Percentiles rank a stretch among this genome's conserved stretches.
phyloP scores from a whole-genome alignment of 2,329 filamentous ascomycete species.

The Huntiella moniliformis region DNA sequence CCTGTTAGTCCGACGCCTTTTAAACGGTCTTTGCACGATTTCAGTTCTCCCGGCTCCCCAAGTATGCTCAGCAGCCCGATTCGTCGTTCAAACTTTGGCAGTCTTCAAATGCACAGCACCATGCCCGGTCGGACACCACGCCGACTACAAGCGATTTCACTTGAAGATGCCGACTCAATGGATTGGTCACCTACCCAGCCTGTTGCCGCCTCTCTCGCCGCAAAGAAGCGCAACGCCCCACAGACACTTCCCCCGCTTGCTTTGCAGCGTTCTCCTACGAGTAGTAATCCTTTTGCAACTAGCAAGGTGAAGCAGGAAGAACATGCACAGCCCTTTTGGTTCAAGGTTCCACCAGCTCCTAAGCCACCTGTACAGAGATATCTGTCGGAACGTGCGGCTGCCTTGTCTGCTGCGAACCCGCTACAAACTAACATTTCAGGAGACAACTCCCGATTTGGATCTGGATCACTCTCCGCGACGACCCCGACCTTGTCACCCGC shows the following conservation, averaged over 20 bases:
- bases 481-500: not conserved
- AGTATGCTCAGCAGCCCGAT: slow-evolving; percentile 1
- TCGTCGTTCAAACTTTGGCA: slow-evolving; percentile 1
- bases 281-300: slow-evolving; percentile 8
- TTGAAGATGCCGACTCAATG: slow-evolving; percentile 39
- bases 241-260: slow-evolving; percentile 16
- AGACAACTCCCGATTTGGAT: not conserved
- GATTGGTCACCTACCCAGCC: slow-evolving; percentile 44
- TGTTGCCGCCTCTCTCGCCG: not conserved
- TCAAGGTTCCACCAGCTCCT: slow-evolving; percentile 44
- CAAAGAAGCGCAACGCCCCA: slow-evolving; percentile 22
- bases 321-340: slow-evolving; percentile 33
- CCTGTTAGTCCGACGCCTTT: slow-evolving; percentile 6
- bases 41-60: slow-evolving; percentile 3
- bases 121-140: slow-evolving; percentile 4
- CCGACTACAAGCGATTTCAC: slow-evolving; percentile 14
- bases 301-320: not conserved
- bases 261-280: not conserved
- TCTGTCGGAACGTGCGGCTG: slow-evolving; percentile 9
- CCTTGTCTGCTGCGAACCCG: slow-evolving; percentile 2
- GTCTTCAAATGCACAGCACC: not conserved
- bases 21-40: slow-evolving; percentile 4
- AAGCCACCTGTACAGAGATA: slow-evolving; percentile 25
- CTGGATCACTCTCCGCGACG: not conserved
- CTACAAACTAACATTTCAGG: not conserved